phyloP scores from a whole-genome alignment of 2,329 filamentous ascomycete species.

The Alternaria arbusti region DNA sequence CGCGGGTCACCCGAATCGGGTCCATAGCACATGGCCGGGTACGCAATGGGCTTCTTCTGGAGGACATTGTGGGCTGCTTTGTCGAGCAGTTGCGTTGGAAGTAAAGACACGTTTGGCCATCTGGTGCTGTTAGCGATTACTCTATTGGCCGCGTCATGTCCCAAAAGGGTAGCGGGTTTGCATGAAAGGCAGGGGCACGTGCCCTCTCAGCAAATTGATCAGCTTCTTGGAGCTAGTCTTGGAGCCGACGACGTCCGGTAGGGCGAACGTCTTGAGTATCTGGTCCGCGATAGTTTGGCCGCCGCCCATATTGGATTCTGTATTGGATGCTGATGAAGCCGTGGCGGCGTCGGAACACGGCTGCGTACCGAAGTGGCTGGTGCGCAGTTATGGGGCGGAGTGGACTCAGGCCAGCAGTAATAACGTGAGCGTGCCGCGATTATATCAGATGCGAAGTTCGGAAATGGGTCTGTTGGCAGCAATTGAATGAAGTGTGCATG shows the following conservation, averaged over 20 bases:
- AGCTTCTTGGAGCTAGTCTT: constrained; percentile 39
- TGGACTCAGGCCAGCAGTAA: background rate
- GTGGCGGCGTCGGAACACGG: constrained; percentile 12
- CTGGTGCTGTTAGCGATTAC: constrained; percentile 50
- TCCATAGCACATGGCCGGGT: constrained; percentile 77
- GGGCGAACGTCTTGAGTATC: constrained; percentile 21
- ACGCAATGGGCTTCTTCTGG: constrained; percentile 63
- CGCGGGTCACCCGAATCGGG: constrained; percentile 68
- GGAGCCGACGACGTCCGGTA: constrained; percentile 42
- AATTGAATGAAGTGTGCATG: background rate
- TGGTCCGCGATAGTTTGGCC: constrained; percentile 16
- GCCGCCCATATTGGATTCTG: constrained; percentile 13
- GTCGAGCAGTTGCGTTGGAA: constrained; percentile 69
- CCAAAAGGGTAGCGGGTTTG: constrained; percentile 12
- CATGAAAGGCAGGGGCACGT: constrained; percentile 22
- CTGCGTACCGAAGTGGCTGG: constrained; percentile 13
- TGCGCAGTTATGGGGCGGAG: constrained; percentile 7
- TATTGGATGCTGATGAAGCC: constrained; percentile 24
- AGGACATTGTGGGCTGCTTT: constrained; percentile 67
- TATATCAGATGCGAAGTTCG: constrained; percentile 15
- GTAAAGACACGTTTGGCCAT: constrained; percentile 69
- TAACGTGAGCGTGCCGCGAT: constrained; percentile 6
- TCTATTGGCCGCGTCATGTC: constrained; percentile 22
- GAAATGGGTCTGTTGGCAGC: background rate
- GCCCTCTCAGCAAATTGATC: constrained; percentile 47